Evolutionary conservation across 2,329 filamentous ascomycete genomes (phyloP), one percentile per base, ranked within the genome.

Genomic region (Talaromyces sp.): DNA sequence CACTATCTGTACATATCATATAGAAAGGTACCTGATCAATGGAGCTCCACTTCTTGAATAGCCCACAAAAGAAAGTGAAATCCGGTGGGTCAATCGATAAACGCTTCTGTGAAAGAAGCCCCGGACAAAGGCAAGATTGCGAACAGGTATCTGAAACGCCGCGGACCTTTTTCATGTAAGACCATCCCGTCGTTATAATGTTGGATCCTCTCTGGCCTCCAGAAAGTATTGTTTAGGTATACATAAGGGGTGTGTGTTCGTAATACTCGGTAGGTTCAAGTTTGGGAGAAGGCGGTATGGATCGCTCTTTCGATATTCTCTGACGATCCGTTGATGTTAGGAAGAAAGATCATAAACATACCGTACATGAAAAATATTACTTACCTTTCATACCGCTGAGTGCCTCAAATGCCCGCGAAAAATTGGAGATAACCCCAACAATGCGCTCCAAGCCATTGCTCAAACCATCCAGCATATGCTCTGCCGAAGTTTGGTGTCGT

Each of bases 371-470:
- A 37, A 23, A 12, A 2, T 23, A 55, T 21, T 18, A 66, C 68
- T 65, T 60, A 78, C 77, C 77, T 76, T 75, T 75, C 77, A 79
- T 79, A 35, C 77, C 77, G 67, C 74, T 73, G 63, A 79, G 68
- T 12, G 77, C 77, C 66, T 79, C 77, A 65, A 77, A 79, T 60
- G 75, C 76, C 66, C 70, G 67, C 3, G 77, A 75, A 64, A 77
- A 79, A 65, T 79, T 79, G 8, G 70, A 71, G 7, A 77, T 69
- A 16, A 75, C 71, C 1, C 58, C 64, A 35, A 79, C 74, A 21
- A 78, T 73, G 18, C 71, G 69, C 55, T 76, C 69, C n/a, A 79
- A 65, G 0, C 76, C 77, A 65, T 74, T 70, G 5, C 70, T 67
- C 14, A 79, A 65, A 61, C 76, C 74, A n/a, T 75, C 70, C 14